Base-by-base conservation (phyloP, 495 filamentous ascomycete species). In the Oidiodendron maius region DNA sequence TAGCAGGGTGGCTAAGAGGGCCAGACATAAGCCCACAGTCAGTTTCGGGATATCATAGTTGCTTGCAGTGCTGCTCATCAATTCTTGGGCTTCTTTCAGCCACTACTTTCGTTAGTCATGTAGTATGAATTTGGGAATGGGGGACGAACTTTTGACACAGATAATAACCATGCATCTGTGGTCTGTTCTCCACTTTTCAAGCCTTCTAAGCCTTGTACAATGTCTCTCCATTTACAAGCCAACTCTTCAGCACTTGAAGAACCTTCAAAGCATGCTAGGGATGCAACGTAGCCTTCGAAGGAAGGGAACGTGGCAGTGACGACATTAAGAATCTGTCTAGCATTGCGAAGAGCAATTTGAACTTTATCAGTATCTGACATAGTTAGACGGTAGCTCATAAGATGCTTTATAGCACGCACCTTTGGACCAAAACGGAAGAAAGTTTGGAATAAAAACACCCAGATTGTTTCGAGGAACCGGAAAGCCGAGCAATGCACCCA, bases 381-480 rank as follows among this genome's bases (percentile, higher is more conserved):
- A n/a, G n/a, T n/a, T n/a, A n/a, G n/a, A n/a, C 12, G 23, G 23
- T 10, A n/a, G 8, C 3, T 11, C 12, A 20, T 22, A 0, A 20
- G 11, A 21, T 32, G 25, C 10, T 17, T 6, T 4, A n/a, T 22
- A 4, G 0, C 0, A 81, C 82, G 68, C 58, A 67, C 71, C 59
- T n/a, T 66, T 60, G 3, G 68, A 43, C 89, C 90, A 97, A 57
- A 96, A 77, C 2, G 67, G 65, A 9, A 96, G 67, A 52, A 97
- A 77, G 6, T 86, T 76, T 3, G 82, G 74, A 43, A 97, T 93
- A 44, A 96, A 86, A 15, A 89, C 82, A 2, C 93, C 93, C 0
- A 97, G 66, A 56, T 86, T 97, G 59, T 99, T 99, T 65, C 83
- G 75, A n/a, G 93, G 86, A 15, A 95, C 74, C 0, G 94, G 91